Conservation (phyloP, 108 stramenopile genomes). For the Hondaea fermentalgiana region DNA sequence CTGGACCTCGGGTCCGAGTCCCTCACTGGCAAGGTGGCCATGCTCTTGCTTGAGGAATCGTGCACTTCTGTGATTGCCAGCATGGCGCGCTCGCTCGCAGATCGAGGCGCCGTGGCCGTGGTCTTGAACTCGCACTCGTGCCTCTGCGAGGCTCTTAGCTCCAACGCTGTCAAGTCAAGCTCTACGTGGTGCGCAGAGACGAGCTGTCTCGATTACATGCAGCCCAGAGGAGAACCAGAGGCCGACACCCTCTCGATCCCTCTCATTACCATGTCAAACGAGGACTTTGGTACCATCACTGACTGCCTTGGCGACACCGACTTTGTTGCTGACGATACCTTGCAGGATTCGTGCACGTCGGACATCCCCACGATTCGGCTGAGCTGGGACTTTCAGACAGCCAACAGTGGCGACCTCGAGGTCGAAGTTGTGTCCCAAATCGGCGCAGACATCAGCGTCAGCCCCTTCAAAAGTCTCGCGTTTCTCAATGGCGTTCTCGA, state of each 20-base stretch:
- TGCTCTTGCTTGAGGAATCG: not conserved
- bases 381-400: not conserved
- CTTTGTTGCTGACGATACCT: not conserved
- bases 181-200: not conserved
- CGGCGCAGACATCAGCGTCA: not conserved
- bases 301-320: not conserved
- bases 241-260: not conserved
- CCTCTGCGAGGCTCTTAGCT: not conserved
- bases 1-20: not conserved
- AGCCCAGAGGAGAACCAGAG: not conserved
- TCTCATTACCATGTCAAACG: not conserved
- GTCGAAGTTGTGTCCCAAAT: not conserved
- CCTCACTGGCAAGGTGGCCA: not conserved
- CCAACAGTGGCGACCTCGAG: not conserved
- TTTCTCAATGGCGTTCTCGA: not conserved
- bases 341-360: not conserved
- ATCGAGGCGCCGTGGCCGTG: not conserved
- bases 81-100: not conserved
- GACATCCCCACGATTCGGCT: not conserved
- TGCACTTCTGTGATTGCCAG: not conserved
- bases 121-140: not conserved
- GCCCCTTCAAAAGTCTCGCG: not conserved
- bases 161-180: not conserved
- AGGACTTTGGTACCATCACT: not conserved
- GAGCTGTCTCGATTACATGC: not conserved